Base-by-base conservation (phyloP, 441 rosid species). In the Adansonia madagascariensis region DNA sequence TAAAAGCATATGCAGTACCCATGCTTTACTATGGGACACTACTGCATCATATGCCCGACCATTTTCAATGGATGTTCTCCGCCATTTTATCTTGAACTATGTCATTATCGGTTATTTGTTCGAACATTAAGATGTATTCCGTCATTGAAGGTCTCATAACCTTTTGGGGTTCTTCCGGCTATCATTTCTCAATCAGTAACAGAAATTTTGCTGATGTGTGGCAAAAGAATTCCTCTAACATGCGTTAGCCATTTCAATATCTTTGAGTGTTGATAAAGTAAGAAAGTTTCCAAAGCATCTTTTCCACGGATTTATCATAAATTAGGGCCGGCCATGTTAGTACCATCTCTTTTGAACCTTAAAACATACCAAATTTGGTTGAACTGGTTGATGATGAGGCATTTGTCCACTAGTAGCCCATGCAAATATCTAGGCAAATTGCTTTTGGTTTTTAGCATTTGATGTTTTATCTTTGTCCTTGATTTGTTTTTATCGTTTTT, bases 231-330 rank as follows among this genome's bases (percentile, higher is more conserved):
- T 35, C 39, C 17, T n/a, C 31, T 17, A 0, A 15, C 20, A 11
- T n/a, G 43, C 50, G 3, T 65, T 65, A 65, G 11, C 12, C 43
- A 15, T 65, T 65, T 39, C 49, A 41, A 35, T 35, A 35, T n/a
- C 0, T 15, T 35, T 39, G 11, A 39, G 39, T 22, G 35, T 49
- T 52, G 52, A 50, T 52, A 18, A 49, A 52, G 46, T 71, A 50
- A 52, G 74, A 27, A 22, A 52, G 39, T 68, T 50, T 7, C 24
- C 49, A 17, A 41, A 66, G 69, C 56, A 67, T 66, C 69, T 57
- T 55, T 71, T 55, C 55, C 52, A 15, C 55, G 79, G 53, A 17
- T 66, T 53, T 71, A 49, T 56, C 49, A 46, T 69, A 75, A 49
- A 35, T 50, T 60, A 15, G 10, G 57, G 65, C 63, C 10, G 10